Percentiles rank a stretch among this genome's conserved stretches.
Evolutionary conservation across 805 yeast species (phyloP).

Genomic region (Metschnikowia lunata): DNA sequence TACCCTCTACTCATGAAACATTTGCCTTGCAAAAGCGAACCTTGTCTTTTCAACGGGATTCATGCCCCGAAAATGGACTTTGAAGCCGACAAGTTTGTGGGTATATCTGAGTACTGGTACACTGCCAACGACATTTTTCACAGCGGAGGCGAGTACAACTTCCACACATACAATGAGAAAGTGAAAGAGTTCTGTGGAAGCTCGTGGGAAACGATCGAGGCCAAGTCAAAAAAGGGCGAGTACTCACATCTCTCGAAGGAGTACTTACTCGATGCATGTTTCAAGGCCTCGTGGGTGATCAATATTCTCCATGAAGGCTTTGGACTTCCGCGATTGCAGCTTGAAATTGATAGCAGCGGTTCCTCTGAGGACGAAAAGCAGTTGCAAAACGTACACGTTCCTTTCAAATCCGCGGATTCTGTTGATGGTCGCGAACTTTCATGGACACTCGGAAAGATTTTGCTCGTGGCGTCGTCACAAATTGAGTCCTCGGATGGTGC

Average conservation of each 20-base stretch:
- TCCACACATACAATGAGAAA: constrained; percentile 57
- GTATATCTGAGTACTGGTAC: constrained; percentile 96
- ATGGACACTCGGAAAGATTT: constrained; percentile 91
- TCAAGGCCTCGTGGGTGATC: constrained; percentile 92
- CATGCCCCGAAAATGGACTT: constrained; percentile 90
- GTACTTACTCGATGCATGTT: constrained; percentile 72
- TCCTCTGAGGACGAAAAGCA: constrained; percentile 17
- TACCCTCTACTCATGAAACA: constrained; percentile 77
- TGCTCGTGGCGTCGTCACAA: constrained; percentile 76
- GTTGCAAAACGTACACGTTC: constrained; percentile 38
- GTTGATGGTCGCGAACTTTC: constrained; percentile 83
- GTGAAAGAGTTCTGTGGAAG: constrained; percentile 72
- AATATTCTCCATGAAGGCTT: constrained; percentile 91
- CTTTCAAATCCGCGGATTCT: constrained; percentile 78
- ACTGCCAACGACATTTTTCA: constrained; percentile 89
- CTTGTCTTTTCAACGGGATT: constrained; percentile 91
- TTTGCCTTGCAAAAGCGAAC: constrained; percentile 78
- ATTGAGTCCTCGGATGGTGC: constrained; percentile 25
- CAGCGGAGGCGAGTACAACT: constrained; percentile 86
- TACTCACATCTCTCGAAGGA: constrained; percentile 52
- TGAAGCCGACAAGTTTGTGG: constrained; percentile 75
- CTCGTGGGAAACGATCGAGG: constrained; percentile 58
- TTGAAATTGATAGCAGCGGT: constrained; percentile 39
- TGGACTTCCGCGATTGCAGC: constrained; percentile 68
- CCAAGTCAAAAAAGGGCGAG: constrained; percentile 48